Evolutionary conservation across 2,329 filamentous ascomycete genomes (phyloP), one percentile per base, ranked within the genome.

Genomic region (Geosmithia putterillii): DNA sequence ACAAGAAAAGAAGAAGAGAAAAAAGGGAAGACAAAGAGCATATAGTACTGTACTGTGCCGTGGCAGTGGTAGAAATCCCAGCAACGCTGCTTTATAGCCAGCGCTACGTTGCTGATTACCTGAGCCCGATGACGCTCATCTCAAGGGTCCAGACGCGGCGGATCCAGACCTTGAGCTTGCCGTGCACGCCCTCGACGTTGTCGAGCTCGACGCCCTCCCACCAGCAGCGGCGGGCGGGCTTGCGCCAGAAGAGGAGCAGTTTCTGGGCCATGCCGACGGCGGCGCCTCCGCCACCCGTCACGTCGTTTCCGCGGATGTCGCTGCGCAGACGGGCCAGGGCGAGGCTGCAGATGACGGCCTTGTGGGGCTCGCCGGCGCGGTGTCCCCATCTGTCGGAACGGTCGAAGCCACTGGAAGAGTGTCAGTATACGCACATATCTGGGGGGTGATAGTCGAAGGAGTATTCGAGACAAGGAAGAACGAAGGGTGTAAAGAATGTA

Each of bases 191-290:
- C 42, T 94, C 87, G 12, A 98, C 85, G 50, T 86, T 74, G 17
- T 92, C 79, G 38, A 98, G 71, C 61, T 96, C 89, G 34, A 98
- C 84, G 20, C 92, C 92, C 62, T 98, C 92, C 92, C 92, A 98
- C 92, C 92, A 98, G 70, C 92, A 98, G 60, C 92, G 77, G 47
- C 92, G 73, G 14, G 92, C 92, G 15, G 92, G 92, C 65, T 98
- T 98, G 51, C 92, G 79, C 92, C 92, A 98, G 70, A 98, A 98
- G 3, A 98, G 74, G 14, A 98, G 73, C 40, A 98, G 75, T 67
- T 98, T 98, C 63, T 98, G 92, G 12, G 92, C 92, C 92, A 98
- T 98, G 42, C 90, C 90, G 17, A 96, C 87, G 1, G 87, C 84
- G 58, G 81, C 88, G 51, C 74, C 80, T 42, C 85, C 70, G 28